A percentile compares a stretch with the other conserved stretches of the same genome.
phyloP scores from a whole-genome alignment of 202 grass and related monocot genomes.

The Setaria italica region DNA sequence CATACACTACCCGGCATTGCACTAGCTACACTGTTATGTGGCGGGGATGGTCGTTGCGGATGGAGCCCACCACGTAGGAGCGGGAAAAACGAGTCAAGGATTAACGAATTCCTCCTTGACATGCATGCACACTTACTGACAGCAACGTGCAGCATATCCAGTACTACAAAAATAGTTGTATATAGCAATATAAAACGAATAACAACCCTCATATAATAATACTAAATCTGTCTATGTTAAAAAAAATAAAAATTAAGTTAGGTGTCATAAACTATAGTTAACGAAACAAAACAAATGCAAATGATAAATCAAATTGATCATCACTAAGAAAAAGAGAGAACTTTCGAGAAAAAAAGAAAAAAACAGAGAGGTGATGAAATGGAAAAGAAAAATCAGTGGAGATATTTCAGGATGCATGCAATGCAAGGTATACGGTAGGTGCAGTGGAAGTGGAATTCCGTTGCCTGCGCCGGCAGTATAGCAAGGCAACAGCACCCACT shows the following conservation, averaged over 20 bases:
- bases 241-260: background rate
- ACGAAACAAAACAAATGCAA: background rate
- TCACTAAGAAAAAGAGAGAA: background rate
- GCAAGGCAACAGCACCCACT: background rate
- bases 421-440: background rate
- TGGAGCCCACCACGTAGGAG: conserved; percentile 13
- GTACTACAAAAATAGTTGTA: background rate
- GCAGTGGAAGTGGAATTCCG: background rate
- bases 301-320: background rate
- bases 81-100: background rate
- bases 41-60: background rate
- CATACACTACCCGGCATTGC: background rate
- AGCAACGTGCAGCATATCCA: background rate
- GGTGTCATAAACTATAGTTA: background rate
- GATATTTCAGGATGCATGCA: background rate
- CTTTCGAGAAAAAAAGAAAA: background rate
- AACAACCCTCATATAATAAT: background rate
- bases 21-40: background rate
- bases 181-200: background rate
- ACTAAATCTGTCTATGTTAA: background rate
- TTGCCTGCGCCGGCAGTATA: background rate
- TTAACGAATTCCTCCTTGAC: background rate
- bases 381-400: background rate
- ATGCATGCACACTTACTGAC: background rate
- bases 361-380: background rate